Evolutionary conservation across 1,139 yeast genomes (phyloP), one percentile per base, ranked within the genome.

Genomic region (Sugiyamaella sp.): DNA sequence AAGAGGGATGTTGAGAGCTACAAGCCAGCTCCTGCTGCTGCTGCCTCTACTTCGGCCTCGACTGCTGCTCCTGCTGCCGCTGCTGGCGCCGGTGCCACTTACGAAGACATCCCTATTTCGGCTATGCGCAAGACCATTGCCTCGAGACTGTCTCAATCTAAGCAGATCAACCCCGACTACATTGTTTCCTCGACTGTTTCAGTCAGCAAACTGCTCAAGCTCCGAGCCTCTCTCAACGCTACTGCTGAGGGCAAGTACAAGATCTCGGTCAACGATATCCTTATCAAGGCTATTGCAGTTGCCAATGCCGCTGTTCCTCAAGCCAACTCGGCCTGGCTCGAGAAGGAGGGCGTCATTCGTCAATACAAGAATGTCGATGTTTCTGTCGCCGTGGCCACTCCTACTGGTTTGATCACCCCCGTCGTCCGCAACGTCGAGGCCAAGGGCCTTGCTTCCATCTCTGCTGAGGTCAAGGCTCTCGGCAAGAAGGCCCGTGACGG

Each of bases 321-420:
- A 66, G 96, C 85, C 65, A 93, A 95, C 79, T 82, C 97, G 39
- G 87, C 93, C 71, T 93, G 97, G 95, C 80, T 93, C 67, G 96
- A 87, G 69, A 77, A 80, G 46, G 86, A 91, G 76, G 90, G 91
- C 62, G 85, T 93, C 65, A 88, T 95, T 67, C 89, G 99, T 78
- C 91, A 88, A 75, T 93, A 84, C 81, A 79, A 80, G 69, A 86
- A 84, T 66, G 98, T 91, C 57, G 99, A 93, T 71, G 96, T 93
- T 57, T 90, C 98, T 25, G 97, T 93, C 58, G 99, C 99, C 44
- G 99, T 93, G 61, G 96, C 99, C 59, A 93, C 99, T 19, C 97
- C 98, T 71, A 83, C 96, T 55, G 99, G 99, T 55, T 81, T 93
- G 66, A 86, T 95, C 72, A 93, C 99, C 49, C 99, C 99, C 63